A percentile compares a stretch with the other conserved stretches of the same genome.
Conservation (phyloP, 1,139 yeast genomes). For the Hyphopichia buzzinii region DNA sequence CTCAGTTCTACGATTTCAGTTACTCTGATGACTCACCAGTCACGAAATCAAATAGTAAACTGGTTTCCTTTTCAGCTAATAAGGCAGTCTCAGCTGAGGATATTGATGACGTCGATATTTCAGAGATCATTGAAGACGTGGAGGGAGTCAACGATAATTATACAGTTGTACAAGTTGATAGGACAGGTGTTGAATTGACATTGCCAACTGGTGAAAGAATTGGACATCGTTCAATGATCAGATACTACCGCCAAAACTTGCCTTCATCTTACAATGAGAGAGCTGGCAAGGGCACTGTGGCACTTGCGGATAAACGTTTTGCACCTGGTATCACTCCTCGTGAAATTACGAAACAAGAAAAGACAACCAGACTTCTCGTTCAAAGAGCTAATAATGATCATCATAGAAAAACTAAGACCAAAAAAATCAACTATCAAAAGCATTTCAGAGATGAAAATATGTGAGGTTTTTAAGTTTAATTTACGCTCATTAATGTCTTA, state of each 20-base stretch:
- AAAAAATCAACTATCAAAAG: slow-evolving; percentile 32
- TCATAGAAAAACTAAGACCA: slow-evolving; percentile 25
- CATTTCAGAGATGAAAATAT: slow-evolving; percentile 38
- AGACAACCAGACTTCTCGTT: slow-evolving; percentile 26
- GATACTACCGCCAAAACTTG: slow-evolving; percentile 42
- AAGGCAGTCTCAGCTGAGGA: slow-evolving; percentile 12
- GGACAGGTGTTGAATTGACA: slow-evolving; percentile 38
- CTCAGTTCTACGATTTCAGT: slow-evolving; percentile 44
- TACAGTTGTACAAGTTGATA: slow-evolving; percentile 35
- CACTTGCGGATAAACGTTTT: slow-evolving; percentile 38
- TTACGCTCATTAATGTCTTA: too few relatives aligned
- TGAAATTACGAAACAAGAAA: slow-evolving; percentile 36
- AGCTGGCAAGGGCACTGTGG: slow-evolving; percentile 35
- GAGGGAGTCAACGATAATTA: slow-evolving; percentile 37
- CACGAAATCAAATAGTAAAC: slow-evolving; percentile 16
- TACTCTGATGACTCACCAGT: slow-evolving; percentile 14
- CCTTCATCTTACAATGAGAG: slow-evolving; percentile 21
- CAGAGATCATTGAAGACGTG: slow-evolving; percentile 16
- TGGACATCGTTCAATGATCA: slow-evolving; percentile 48
- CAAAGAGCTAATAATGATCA: slow-evolving; percentile 22
- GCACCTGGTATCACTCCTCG: slow-evolving; percentile 37
- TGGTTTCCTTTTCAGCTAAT: slow-evolving; percentile 15
- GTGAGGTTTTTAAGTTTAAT: slow-evolving; percentile 19
- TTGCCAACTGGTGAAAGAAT: slow-evolving; percentile 50
- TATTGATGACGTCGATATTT: slow-evolving; percentile 14